phyloP scores from a whole-genome alignment of 176 grass and related monocot species.

The Pharus latifolius region DNA sequence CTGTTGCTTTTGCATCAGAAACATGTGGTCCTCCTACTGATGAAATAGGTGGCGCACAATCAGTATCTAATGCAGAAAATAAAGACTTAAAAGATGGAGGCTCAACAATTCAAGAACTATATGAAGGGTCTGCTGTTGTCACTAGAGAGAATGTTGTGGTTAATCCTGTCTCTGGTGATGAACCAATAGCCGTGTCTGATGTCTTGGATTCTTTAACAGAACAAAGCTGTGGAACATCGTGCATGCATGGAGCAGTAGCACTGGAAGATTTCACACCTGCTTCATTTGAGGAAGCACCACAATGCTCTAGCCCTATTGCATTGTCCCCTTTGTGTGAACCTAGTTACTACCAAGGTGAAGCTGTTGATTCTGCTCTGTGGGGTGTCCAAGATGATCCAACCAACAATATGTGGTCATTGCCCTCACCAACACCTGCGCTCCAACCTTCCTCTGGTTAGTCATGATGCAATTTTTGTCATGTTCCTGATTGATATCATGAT shows the following conservation, averaged over 20 bases:
- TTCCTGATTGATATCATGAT: not conserved
- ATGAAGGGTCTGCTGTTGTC: slow-evolving; percentile 13
- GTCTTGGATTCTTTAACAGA: slow-evolving; percentile 33
- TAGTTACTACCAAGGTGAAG: slow-evolving; percentile 33
- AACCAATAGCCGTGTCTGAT: slow-evolving; percentile 19
- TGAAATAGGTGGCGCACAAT: slow-evolving; percentile 6
- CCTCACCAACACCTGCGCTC: slow-evolving; percentile 17
- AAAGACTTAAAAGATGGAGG: slow-evolving; percentile 13
- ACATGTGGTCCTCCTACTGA: slow-evolving; percentile 10
- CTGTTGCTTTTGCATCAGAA: slow-evolving; percentile 11
- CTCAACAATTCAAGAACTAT: slow-evolving; percentile 12
- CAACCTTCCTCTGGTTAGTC: slow-evolving; percentile 37
- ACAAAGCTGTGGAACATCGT: slow-evolving; percentile 27
- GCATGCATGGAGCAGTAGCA: slow-evolving; percentile 18
- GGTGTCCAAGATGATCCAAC: slow-evolving; percentile 30
- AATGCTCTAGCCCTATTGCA: slow-evolving; percentile 38
- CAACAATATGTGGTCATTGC: slow-evolving; percentile 41
- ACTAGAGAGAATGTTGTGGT: slow-evolving; percentile 6
- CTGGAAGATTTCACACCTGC: slow-evolving; percentile 12
- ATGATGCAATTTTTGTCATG: slow-evolving; percentile 6
- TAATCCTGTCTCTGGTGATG: slow-evolving; percentile 15
- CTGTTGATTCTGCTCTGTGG: slow-evolving; percentile 41
- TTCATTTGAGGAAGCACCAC: slow-evolving; percentile 27
- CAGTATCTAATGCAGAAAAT: not conserved
- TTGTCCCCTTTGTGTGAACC: slow-evolving; percentile 41